These are phyloP conservation scores for Candida oleophila DNA, from an alignment of 805 yeast genomes.

Conservation along the genomic window DNA sequence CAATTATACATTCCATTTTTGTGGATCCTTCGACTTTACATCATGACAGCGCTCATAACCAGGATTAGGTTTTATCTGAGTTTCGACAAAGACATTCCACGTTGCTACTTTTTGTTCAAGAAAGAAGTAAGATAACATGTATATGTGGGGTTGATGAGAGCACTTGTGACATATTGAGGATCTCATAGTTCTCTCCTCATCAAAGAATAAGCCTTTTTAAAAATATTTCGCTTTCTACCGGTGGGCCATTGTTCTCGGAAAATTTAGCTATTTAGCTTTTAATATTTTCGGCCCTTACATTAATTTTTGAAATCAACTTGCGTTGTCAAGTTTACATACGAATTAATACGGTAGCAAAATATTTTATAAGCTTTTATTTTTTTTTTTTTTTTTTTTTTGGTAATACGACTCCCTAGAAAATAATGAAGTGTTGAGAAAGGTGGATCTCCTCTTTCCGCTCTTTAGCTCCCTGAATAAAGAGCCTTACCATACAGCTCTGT, in stretches of 20 bases:
- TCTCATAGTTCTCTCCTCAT: too few relatives aligned
- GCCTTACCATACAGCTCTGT: too few relatives aligned
- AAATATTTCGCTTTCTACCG: too few relatives aligned
- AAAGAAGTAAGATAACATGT: background rate
- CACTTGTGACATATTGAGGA: too few relatives aligned
- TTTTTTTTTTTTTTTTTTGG: background rate
- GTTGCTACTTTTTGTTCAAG: background rate
- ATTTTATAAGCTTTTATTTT: background rate
- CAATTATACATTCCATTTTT: background rate
- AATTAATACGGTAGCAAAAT: background rate
- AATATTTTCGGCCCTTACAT: slow-evolving; percentile 1
- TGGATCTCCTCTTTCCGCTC: background rate
- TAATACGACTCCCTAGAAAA: background rate
- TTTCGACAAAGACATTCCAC: background rate
- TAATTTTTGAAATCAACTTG: background rate
- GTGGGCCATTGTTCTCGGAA: background rate
- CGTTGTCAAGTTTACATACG: background rate
- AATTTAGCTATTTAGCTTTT: background rate
- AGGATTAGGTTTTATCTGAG: background rate
- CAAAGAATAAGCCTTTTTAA: too few relatives aligned
- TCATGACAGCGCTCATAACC: background rate
- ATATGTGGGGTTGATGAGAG: background rate
- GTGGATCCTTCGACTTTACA: too few relatives aligned
- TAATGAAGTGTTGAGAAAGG: background rate
- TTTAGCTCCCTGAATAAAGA: too few relatives aligned